phyloP scores from a whole-genome alignment of 768 basidiomycete species.

The Jaapia argillacea region DNA sequence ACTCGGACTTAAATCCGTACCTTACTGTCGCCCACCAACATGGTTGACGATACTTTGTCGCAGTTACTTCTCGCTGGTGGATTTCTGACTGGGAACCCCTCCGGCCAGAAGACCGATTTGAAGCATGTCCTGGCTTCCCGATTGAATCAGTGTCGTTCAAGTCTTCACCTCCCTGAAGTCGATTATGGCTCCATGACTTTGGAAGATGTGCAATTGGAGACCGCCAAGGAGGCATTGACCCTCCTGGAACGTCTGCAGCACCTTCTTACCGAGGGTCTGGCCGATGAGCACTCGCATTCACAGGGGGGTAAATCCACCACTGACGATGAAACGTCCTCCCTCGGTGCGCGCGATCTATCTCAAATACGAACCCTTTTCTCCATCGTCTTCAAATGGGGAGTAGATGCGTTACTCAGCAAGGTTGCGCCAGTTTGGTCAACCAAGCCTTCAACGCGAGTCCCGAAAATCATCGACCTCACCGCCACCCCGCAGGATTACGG shows the following conservation, averaged over 20 bases:
- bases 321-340: conserved; percentile 22
- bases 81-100: too few species aligned
- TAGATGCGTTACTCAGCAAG: conserved; percentile 39
- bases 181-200: too few species aligned
- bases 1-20: too few species aligned
- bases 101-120: neutral
- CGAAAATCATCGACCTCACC: conserved; percentile 36
- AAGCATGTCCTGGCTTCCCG: neutral
- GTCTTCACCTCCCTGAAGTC: too few species aligned
- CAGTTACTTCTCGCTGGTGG: too few species aligned
- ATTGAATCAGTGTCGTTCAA: neutral
- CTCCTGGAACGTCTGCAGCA: conserved; percentile 38
- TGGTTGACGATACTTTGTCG: too few species aligned
- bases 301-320: too few species aligned
- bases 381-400: conserved; percentile 65
- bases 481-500: conserved; percentile 31
- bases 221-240: conserved; percentile 44
- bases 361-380: conserved; percentile 55
- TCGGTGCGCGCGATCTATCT: conserved; percentile 61
- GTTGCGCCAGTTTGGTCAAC: conserved; percentile 31
- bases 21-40: too few species aligned
- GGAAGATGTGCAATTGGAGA: conserved; percentile 37
- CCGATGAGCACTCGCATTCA: too few species aligned
- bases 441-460: conserved; percentile 12
- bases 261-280: too few species aligned